Conservation (phyloP, 768 basidiomycete species). For the Boletales sp. region DNA sequence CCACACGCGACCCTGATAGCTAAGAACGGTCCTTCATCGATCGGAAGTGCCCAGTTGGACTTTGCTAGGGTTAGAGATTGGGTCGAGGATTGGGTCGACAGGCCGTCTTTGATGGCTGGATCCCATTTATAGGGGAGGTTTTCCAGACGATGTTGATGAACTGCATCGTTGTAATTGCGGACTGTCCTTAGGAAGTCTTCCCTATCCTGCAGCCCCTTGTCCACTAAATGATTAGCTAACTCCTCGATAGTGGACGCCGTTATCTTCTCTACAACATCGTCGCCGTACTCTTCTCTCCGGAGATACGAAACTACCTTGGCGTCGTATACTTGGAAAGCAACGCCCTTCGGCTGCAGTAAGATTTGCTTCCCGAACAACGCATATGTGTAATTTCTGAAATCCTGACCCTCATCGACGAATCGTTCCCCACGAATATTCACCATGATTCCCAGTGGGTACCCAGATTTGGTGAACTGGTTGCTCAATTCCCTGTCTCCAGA, state of each 20-base stretch:
- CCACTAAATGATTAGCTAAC: slow-evolving; percentile 45
- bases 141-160: slow-evolving; percentile 34
- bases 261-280: slow-evolving; percentile 56
- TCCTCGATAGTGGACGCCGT: slow-evolving; percentile 44
- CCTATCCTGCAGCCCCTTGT: slow-evolving; percentile 44
- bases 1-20: slow-evolving; percentile 69
- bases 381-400: slow-evolving; percentile 72
- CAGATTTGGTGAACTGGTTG: slow-evolving; percentile 72
- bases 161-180: slow-evolving; percentile 48
- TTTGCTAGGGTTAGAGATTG: slow-evolving; percentile 45
- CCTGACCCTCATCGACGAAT: slow-evolving; percentile 71
- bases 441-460: slow-evolving; percentile 72
- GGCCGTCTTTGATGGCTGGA: slow-evolving; percentile 60
- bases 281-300: slow-evolving; percentile 64
- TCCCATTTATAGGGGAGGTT: slow-evolving; percentile 45
- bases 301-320: slow-evolving; percentile 40
- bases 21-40: slow-evolving; percentile 53
- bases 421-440: slow-evolving; percentile 53
- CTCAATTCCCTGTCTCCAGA: slow-evolving; percentile 55
- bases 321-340: slow-evolving; percentile 68
- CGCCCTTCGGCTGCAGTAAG: slow-evolving; percentile 53
- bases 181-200: slow-evolving; percentile 45
- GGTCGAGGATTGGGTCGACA: slow-evolving; percentile 46
- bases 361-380: slow-evolving; percentile 64
- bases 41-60: slow-evolving; percentile 64